Evolutionary conservation across 2,329 filamentous ascomycete genomes (phyloP).

Genomic region (Aspergillus fructus): DNA sequence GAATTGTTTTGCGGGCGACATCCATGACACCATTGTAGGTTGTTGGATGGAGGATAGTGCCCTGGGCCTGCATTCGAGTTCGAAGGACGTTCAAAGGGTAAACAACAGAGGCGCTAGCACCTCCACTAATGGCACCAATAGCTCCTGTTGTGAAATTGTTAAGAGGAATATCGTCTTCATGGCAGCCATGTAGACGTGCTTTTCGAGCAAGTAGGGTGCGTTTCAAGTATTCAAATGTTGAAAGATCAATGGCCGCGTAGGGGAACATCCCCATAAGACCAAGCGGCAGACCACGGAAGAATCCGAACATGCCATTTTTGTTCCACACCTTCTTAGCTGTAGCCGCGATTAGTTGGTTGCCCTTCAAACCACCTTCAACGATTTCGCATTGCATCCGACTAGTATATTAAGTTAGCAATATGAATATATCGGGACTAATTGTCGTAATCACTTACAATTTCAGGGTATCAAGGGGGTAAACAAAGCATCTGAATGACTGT

Average conservation of each 20-base stretch:
- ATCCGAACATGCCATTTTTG: constrained; percentile 69
- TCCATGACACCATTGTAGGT: constrained; percentile 92
- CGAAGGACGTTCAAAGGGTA: constrained; percentile 93
- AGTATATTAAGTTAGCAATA: constrained; percentile 13
- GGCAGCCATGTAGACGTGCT: constrained; percentile 66
- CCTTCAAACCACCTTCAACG: constrained; percentile 78
- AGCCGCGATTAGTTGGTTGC: constrained; percentile 76
- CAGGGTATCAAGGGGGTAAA: constrained; percentile 82
- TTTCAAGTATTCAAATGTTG: constrained; percentile 93
- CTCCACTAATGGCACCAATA: constrained; percentile 88
- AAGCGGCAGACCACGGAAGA: constrained; percentile 91
- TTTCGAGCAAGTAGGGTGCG: constrained; percentile 68
- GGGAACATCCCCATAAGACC: constrained; percentile 96
- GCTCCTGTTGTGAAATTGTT: constrained; percentile 81
- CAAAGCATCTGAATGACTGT: constrained; percentile 63
- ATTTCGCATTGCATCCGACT: constrained; percentile 91
- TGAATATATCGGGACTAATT: not conserved
- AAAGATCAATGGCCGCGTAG: constrained; percentile 94
- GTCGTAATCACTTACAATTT: constrained; percentile 52
- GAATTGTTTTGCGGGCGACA: constrained; percentile 78
- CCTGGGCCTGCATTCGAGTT: constrained; percentile 89
- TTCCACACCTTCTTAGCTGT: constrained; percentile 86
- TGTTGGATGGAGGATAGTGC: constrained; percentile 83
- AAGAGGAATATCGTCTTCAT: constrained; percentile 78
- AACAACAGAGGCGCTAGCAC: constrained; percentile 87